Percentiles rank a stretch among this genome's conserved stretches.
These are phyloP conservation scores for Xylaria cubensis DNA, from an alignment of 495 filamentous ascomycete genomes.

Conservation along the genomic window DNA sequence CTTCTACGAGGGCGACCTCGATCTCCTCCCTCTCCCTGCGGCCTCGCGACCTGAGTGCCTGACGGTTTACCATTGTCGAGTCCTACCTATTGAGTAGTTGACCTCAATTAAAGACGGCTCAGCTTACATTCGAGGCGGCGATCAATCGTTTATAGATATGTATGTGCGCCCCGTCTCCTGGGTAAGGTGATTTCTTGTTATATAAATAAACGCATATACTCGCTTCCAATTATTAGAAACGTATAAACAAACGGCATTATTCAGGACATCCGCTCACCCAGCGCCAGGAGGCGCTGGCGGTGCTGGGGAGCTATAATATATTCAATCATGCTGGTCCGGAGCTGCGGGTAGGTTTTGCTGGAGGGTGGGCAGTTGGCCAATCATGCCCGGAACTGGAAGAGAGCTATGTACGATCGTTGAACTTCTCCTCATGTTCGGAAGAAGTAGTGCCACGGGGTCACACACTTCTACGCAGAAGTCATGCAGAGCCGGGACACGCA, in stretches of 20 bases:
- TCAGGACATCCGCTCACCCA: background rate
- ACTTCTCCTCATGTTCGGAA: constrained; percentile 19
- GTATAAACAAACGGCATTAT: background rate
- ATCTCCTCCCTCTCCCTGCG: constrained; percentile 37
- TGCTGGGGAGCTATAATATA: constrained; percentile 19
- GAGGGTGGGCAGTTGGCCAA: background rate
- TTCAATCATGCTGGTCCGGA: constrained; percentile 13
- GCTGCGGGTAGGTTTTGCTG: constrained; percentile 19
- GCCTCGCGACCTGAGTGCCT: constrained; percentile 26
- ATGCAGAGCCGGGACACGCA: constrained; percentile 27
- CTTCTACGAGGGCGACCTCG: constrained; percentile 54
- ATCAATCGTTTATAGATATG: background rate
- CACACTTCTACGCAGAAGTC: background rate
- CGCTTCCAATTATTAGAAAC: background rate
- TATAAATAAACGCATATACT: background rate
- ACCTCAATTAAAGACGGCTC: background rate
- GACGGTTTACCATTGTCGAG: constrained; percentile 13
- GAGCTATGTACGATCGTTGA: constrained; percentile 5
- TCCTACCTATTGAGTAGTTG: background rate
- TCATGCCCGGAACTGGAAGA: background rate
- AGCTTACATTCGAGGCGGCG: background rate
- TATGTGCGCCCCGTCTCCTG: background rate
- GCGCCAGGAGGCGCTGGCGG: background rate
- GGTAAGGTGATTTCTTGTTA: constrained; percentile 5
- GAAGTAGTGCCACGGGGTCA: constrained; percentile 11